These are phyloP conservation scores for Vanrija sp. DNA, from an alignment of 1,284 basidiomycete species.

Conservation along the genomic window DNA sequence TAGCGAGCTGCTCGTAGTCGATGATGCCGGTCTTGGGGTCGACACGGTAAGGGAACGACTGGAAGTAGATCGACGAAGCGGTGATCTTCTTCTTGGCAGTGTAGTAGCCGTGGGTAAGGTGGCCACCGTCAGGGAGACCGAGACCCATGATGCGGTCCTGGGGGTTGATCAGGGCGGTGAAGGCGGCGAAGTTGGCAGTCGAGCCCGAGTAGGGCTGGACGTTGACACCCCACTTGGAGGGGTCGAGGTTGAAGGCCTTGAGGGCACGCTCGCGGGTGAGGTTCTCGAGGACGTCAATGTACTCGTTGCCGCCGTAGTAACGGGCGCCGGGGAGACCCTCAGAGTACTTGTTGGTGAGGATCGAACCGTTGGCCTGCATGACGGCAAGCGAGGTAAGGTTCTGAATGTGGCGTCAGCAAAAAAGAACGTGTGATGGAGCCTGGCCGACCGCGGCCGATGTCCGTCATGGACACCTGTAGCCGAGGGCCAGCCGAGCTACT, in stretches of 20 bases:
- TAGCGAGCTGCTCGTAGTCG: conserved; percentile 78
- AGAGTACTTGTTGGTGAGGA: conserved; percentile 98
- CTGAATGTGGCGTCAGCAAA: conserved; percentile 50
- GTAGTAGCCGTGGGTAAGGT: conserved; percentile 97
- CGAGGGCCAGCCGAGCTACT: conserved; percentile 11
- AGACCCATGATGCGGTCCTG: conserved; percentile 99
- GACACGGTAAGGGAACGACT: conserved; percentile 94
- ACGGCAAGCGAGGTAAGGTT: conserved; percentile 89
- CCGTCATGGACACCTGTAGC: conserved; percentile 9
- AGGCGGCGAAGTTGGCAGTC: conserved; percentile 93
- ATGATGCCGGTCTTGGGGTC: conserved; percentile 80
- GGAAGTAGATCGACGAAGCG: conserved; percentile 99
- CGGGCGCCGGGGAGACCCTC: conserved; percentile 91
- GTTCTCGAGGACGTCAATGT: conserved; percentile 92
- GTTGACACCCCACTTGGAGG: conserved; percentile 91
- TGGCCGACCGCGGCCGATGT: conserved; percentile 1
- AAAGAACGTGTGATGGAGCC: not conserved
- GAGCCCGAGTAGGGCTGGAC: conserved; percentile 98
- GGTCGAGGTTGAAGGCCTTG: conserved; percentile 93
- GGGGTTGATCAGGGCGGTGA: conserved; percentile 94
- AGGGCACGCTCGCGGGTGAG: conserved; percentile 95
- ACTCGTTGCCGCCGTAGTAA: conserved; percentile 97
- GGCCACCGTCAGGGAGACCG: conserved; percentile 95
- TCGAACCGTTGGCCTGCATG: conserved; percentile 98
- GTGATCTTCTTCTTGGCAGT: conserved; percentile 99